Conservation (phyloP, 768 basidiomycete species). For the Scleroderma citrinum region DNA sequence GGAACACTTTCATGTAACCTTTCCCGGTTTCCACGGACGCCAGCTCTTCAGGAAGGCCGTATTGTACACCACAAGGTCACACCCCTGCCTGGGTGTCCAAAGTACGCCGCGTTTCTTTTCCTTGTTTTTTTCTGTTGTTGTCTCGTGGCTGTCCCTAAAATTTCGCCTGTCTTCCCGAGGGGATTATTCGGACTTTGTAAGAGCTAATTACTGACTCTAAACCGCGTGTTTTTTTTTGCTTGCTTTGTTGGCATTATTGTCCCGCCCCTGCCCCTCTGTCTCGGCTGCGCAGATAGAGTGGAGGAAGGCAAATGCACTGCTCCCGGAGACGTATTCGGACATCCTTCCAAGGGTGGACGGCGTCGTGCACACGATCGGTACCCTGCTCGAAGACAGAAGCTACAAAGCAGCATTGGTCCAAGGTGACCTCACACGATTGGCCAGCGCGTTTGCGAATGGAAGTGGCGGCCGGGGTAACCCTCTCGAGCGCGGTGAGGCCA, state of each 20-base stretch:
- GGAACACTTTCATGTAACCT: not conserved
- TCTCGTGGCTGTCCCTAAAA: not conserved
- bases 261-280: not conserved
- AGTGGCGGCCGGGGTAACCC: constrained; percentile 41
- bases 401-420: constrained; percentile 75
- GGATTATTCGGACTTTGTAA: not conserved
- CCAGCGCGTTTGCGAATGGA: constrained; percentile 42
- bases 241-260: too few relatives aligned
- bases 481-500: constrained; percentile 38
- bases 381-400: constrained; percentile 68
- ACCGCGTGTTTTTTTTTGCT: not conserved
- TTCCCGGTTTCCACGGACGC: not conserved
- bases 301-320: constrained; percentile 78
- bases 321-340: constrained; percentile 64
- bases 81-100: constrained; percentile 78
- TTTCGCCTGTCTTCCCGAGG: not conserved
- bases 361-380: constrained; percentile 92
- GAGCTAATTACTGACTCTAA: not conserved
- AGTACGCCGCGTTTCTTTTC: constrained; percentile 34
- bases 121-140: constrained; percentile 3
- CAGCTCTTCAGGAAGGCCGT: constrained; percentile 85
- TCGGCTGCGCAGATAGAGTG: constrained; percentile 65
- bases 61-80: constrained; percentile 85
- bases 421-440: constrained; percentile 48
- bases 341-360: constrained; percentile 63